Base-by-base conservation (phyloP, 805 yeast genomes). In the Candida dajiaensis region DNA sequence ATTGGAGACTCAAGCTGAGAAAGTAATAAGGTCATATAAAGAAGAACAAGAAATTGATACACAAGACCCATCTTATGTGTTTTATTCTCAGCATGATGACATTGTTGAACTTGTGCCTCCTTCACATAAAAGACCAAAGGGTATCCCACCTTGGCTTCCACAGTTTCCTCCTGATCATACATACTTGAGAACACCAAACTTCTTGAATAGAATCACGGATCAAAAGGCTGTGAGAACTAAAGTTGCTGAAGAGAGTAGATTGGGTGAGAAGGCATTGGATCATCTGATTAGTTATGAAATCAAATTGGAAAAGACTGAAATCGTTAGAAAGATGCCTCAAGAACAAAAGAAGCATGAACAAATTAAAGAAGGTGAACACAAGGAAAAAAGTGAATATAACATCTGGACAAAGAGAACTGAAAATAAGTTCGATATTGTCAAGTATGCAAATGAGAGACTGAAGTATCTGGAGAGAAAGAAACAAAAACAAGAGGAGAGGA, bases 121-220 rank as follows among this genome's bases (percentile, higher is more conserved):
- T 31, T 62, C 67, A 1, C 67, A 70, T 20, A 59, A 63, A 23
- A 53, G 63, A 33, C 68, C 67, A 41, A 59, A 62, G 6, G 78
- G 78, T 49, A 73, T 87, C 8, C 95, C 95, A 0, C 59, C 68
- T 6, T 89, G 89, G 82, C 68, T 92, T 55, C 99, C 99, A 0
- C 80, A 80, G 12, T 72, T 92, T 25, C 99, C 99, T 1, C 96
- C 98, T 0, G 96, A 89, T 57, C 95, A 90, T 64, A 92, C 98
- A 0, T 92, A 85, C 62, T 81, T 79, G 63, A 77, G 81, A 46
- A 85, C 96, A 0, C 85, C 96, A 0, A 73, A 74, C 51, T 89
- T 71, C 61, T 73, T 81, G 46, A 70, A 78, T 21, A 71, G 82
- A 19, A 66, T 81, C 15, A 76, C 81, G 1, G 92, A 88, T 57